Percentiles rank a stretch among this genome's conserved stretches.
Evolutionary conservation across 345 rosid genomes (phyloP).

Genomic region (Ceriops tagal): DNA sequence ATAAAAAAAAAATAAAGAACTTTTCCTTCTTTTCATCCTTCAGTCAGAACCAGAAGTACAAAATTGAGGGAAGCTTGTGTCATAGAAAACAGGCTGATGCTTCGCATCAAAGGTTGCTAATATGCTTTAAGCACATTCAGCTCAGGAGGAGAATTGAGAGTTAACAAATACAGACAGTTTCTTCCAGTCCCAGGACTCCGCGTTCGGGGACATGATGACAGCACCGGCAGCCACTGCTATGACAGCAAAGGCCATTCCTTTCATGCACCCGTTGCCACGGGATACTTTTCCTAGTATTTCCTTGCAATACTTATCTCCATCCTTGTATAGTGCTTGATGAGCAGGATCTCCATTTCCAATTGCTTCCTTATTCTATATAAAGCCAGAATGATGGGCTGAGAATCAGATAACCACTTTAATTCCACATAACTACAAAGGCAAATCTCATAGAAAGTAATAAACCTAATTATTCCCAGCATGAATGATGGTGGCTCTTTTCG

Average conservation of each 20-base stretch:
- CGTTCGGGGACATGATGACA: slow-evolving; percentile 31
- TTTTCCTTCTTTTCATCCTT: neutral
- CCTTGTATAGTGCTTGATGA: slow-evolving; percentile 32
- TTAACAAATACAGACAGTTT: slow-evolving; percentile 29
- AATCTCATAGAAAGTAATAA: neutral
- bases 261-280: slow-evolving; percentile 45
- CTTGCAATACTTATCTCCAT: slow-evolving; percentile 60
- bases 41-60: slow-evolving; percentile 18
- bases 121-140: neutral
- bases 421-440: neutral
- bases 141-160: slow-evolving; percentile 23
- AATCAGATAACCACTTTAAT: neutral
- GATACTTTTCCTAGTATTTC: slow-evolving; percentile 42
- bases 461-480: no score
- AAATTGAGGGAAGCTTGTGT: slow-evolving; percentile 19
- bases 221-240: slow-evolving; percentile 50
- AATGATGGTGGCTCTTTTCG: no score
- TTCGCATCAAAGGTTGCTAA: slow-evolving; percentile 21
- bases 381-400: slow-evolving; percentile 4
- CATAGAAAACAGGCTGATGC: slow-evolving; percentile 18
- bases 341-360: slow-evolving; percentile 33
- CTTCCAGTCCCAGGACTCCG: slow-evolving; percentile 38
- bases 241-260: slow-evolving; percentile 38
- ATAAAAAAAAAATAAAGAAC: neutral
- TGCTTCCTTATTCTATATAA: slow-evolving; percentile 59